These are phyloP conservation scores for Misopates orontium DNA, from an alignment of 257 asterid species.

Conservation along the genomic window DNA sequence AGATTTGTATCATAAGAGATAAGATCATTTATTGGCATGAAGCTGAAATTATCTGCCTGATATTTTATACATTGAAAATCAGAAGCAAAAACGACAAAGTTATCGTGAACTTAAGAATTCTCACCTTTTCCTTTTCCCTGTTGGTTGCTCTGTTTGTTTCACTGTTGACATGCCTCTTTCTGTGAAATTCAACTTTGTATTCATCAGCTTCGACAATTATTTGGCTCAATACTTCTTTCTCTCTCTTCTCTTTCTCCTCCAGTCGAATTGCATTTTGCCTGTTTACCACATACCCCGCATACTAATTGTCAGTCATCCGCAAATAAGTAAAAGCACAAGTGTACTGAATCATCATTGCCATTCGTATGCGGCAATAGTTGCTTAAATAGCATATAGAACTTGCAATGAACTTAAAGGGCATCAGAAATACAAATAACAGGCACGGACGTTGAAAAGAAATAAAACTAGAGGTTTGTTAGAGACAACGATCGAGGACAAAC, in stretches of 20 bases:
- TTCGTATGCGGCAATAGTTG: too few relatives aligned
- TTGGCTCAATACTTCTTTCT: conserved; percentile 60
- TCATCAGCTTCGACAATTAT: conserved; percentile 69
- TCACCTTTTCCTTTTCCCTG: conserved; percentile 75
- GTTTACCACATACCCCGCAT: conserved; percentile 27
- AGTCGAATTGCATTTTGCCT: conserved; percentile 64
- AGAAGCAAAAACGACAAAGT: conserved; percentile 4
- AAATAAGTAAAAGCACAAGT: background rate
- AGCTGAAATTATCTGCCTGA: background rate
- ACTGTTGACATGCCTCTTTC: conserved; percentile 50
- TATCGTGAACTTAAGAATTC: conserved; percentile 21
- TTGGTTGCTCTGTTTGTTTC: conserved; percentile 56
- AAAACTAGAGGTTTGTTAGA: too few relatives aligned
- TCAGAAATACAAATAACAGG: too few relatives aligned
- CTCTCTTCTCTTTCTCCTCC: conserved; percentile 78
- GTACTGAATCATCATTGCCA: too few relatives aligned
- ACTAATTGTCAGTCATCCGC: conserved; percentile 1
- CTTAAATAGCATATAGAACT: too few relatives aligned
- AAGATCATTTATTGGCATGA: background rate
- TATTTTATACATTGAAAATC: background rate
- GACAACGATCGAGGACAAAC: too few relatives aligned
- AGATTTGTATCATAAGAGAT: background rate
- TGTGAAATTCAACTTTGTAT: conserved; percentile 66
- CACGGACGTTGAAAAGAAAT: too few relatives aligned
- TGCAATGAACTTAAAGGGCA: too few relatives aligned